These are phyloP conservation scores for Hapsidospora chrysogenum DNA, from an alignment of 495 filamentous ascomycete genomes.

Conservation along the genomic window DNA sequence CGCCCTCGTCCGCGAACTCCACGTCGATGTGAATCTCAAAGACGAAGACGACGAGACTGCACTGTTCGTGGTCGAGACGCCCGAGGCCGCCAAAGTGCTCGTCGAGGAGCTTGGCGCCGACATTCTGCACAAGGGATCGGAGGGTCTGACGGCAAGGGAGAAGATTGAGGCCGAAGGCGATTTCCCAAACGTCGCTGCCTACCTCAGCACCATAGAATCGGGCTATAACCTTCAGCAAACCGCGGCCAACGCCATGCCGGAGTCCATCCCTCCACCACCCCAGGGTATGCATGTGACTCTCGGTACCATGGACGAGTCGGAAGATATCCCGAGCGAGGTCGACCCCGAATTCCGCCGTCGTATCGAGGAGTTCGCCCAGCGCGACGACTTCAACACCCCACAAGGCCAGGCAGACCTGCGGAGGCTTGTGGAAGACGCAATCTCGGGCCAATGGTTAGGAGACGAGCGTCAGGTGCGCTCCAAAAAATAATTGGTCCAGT, in stretches of 20 bases:
- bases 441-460: constrained; percentile 33
- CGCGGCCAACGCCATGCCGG: constrained; percentile 6
- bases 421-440: constrained; percentile 51
- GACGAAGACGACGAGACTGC: constrained; percentile 89
- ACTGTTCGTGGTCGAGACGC: constrained; percentile 67
- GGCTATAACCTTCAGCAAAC: constrained; percentile 20
- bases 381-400: constrained; percentile 55
- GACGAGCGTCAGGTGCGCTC: constrained; percentile 45
- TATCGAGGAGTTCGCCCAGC: constrained; percentile 61
- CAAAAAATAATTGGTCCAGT: constrained; percentile 30
- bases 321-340: constrained; percentile 33
- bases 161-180: constrained; percentile 56
- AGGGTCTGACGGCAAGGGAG: constrained; percentile 53
- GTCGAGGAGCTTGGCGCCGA: constrained; percentile 71
- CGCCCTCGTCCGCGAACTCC: constrained; percentile 56
- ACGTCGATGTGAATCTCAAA: constrained; percentile 58
- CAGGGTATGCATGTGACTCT: constrained; percentile 50
- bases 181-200: constrained; percentile 49
- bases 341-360: constrained; percentile 57
- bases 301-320: constrained; percentile 46
- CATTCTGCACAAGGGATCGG: constrained; percentile 38
- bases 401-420: constrained; percentile 54
- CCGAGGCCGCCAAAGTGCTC: constrained; percentile 56
- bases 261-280: constrained; percentile 34
- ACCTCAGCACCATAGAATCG: constrained; percentile 25